Base-by-base conservation (phyloP, 768 basidiomycete species). In the Epithele typhae region DNA sequence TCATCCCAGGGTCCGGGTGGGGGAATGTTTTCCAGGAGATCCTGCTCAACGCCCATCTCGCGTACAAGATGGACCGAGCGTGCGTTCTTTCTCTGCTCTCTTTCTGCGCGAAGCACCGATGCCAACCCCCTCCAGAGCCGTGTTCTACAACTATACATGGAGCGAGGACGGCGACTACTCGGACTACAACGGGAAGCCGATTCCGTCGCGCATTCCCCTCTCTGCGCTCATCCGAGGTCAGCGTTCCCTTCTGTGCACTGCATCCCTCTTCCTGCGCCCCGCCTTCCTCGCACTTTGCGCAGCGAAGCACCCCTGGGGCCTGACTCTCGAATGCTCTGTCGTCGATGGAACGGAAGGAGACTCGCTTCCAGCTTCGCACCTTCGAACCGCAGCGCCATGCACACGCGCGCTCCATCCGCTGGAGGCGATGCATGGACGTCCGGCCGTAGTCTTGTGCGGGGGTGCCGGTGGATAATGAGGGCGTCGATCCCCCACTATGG, bases 141-240 rank as follows among this genome's bases (percentile, higher is more conserved):
- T 81, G 8, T 81, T 78, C 54, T 69, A 81, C 48, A 75, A 82
- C 40, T 81, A 77, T 50, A 76, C 77, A 0, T 82, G 80, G 81
- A 61, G 68, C 5, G 62, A 62, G 4, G 64, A 71, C 10, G 64
- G 64, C 0, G 59, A 65, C 10, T 77, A 76, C 40, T 64, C 70
- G 0, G 60, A 64, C 1, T 82, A 58, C 59, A 72, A 76, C 43
- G 75, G 72, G 17, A 75, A 72, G 40, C 51, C 60, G 3, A 76
- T 79, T 44, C 77, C 80, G 17, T 69, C 77, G 1, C 73, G 70
- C 0, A 73, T 81, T 25, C 82, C 82, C 3, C 55, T 82, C 17
- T 75, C 77, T 0, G 73, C 74, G 0, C 64, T 82, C 52, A 61
- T 82, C 21, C 64, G 44, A 68, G 74, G 75, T 42, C 32, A 35